These are phyloP conservation scores for Gossypium schwendimanii DNA, from an alignment of 441 rosid genomes.

Conservation along the genomic window DNA sequence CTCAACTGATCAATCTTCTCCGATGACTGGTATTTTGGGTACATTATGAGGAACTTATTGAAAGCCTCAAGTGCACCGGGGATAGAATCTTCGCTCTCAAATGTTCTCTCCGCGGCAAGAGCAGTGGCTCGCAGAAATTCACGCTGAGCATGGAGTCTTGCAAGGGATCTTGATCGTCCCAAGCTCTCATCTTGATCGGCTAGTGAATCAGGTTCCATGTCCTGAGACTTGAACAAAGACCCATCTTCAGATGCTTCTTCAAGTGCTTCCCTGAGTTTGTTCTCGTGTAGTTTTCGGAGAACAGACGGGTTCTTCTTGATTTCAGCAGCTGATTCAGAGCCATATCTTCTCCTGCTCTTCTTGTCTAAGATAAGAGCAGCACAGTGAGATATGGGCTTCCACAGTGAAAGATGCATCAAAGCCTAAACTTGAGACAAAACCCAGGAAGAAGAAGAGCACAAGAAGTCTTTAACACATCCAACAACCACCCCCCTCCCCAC, in stretches of 20 bases:
- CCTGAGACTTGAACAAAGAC: slow-evolving; percentile 72
- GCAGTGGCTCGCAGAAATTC: slow-evolving; percentile 87
- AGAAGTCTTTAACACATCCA: slow-evolving; percentile 36
- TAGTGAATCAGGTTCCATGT: slow-evolving; percentile 47
- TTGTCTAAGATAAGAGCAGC: slow-evolving; percentile 89
- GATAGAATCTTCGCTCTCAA: slow-evolving; percentile 60
- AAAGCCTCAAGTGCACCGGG: slow-evolving; percentile 63
- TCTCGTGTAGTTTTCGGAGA: slow-evolving; percentile 61
- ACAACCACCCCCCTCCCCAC: slow-evolving; percentile 6
- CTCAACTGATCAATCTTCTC: slow-evolving; percentile 79
- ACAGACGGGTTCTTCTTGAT: slow-evolving; percentile 39
- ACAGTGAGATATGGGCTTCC: slow-evolving; percentile 96
- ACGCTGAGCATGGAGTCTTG: slow-evolving; percentile 88
- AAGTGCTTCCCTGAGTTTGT: slow-evolving; percentile 78
- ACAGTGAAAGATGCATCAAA: slow-evolving; percentile 88
- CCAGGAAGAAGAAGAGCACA: slow-evolving; percentile 21
- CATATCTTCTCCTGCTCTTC: slow-evolving; percentile 78
- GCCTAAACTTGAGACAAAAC: slow-evolving; percentile 18
- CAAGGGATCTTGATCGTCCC: slow-evolving; percentile 86
- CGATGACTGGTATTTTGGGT: slow-evolving; percentile 74
- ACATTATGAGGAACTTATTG: slow-evolving; percentile 75
- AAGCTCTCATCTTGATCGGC: slow-evolving; percentile 52
- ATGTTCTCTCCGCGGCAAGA: slow-evolving; percentile 57
- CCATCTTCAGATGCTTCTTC: slow-evolving; percentile 96
- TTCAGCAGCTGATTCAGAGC: slow-evolving; percentile 50